Base-by-base conservation (phyloP, 371 early-diverging fungal genomes). In the Mortierella sp. region DNA sequence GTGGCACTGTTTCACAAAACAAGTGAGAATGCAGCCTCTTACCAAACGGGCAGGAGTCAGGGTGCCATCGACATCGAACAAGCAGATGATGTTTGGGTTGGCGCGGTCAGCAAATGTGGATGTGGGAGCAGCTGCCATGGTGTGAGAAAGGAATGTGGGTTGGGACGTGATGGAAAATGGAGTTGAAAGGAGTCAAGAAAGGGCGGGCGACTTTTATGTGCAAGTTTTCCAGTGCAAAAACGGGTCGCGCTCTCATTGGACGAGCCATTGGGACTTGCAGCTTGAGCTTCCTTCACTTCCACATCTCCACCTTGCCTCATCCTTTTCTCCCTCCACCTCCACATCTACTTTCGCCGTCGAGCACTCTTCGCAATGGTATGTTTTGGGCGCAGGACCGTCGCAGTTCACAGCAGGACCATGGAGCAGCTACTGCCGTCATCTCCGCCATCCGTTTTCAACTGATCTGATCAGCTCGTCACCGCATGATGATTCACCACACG, bases 11-110 rank as follows among this genome's bases (percentile, higher is more conserved):
- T 34, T 34, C 34, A 4, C 10, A 10, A 4, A 34, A 34, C 7
- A 34, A 34, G 34, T 34, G 34, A 10, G 34, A 7, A 4, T 10
- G 10, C 34, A 4, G 34, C 4, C 10, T 17, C 45, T 53, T 54
- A 95, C 96, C 81, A 86, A 83, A 72, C 99, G 92, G 44, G 98
- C 97, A 45, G 97, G 98, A 7, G 99, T 98, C 67, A 99, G 84
- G 9, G 99, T 99, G 61, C 99, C 99, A 80, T 99, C 99, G 37
- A 99, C 99, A 83, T 99, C 99, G 77, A 99, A 99, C 40, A 99
- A 90, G 59, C 95, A 92, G 67, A 98, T 82, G 65, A 91, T 93
- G 78, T 92, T 88, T 48, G 96, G 94, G 22, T 83, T 81, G 44
- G 85, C 78, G 71, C 94, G 92, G 71, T 88, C 83, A 60, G 85